Base-by-base conservation (phyloP, 225 moss, liverwort and hornwort genomes). In the Polytrichum formosum region DNA sequence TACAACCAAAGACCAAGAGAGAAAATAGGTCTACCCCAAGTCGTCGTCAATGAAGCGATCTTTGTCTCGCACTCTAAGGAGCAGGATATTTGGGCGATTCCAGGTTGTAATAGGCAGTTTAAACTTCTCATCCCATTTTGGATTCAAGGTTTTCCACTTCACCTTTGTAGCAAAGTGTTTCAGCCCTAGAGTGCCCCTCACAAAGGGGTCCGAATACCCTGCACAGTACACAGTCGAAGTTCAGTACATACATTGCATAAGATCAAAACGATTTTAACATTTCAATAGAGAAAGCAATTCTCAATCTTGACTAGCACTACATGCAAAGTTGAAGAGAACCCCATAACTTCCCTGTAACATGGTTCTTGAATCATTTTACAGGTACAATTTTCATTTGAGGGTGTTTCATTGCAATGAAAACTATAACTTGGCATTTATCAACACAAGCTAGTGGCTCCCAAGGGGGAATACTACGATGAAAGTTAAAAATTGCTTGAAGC, bases 121-220 rank as follows among this genome's bases (percentile, higher is more conserved):
- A 69, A 92, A 80, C 25, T 75, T 73, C 71, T 94, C 91, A 67
- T 94, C 77, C 98, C 98, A 98, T 69, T 75, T 82, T 56, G 98
- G 98, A 72, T 79, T 74, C 74, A 98, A 78, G 16, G 94, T 94
- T 76, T 87, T 98, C 80, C 79, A 82, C 76, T 82, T 92, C 16
- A 93, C 82, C 27, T 80, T 70, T 21, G 94, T 98, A 35, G 46
- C 27, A 54, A 56, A 68, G 18, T 78, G 70, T 54, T 75, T 73
- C 72, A 72, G 30, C 27, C 91, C 94, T 26, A 98, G 37, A 16
- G 53, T 29, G 18, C 90, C 73, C 68, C 75, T 91, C 69, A 94
- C 98, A 78, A 91, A 98, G 56, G 98, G 98, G 72, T 98, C 98
- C 25, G 98, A 84, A 74, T 68, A 88, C 9, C 93, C 98, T 94